A percentile compares a stretch with the other conserved stretches of the same genome.
Conservation (phyloP, 2,329 filamentous ascomycete genomes). For the Aspergillus tubingensis region DNA sequence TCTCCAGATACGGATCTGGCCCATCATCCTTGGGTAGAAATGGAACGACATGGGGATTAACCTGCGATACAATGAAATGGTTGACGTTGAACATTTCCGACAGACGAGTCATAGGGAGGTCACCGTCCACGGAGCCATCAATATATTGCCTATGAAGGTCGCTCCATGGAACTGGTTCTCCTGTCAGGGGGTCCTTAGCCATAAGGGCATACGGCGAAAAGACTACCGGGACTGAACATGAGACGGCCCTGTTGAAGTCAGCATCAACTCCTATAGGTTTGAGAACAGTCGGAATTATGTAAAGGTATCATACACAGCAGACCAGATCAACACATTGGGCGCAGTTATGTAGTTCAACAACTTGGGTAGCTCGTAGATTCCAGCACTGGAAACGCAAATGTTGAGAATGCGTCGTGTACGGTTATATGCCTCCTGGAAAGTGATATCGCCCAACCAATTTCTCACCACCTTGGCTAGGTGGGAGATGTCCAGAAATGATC, state of each 20-base stretch:
- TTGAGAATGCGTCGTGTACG: constrained; percentile 90
- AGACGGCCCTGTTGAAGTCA: constrained; percentile 64
- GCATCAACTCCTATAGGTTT: neutral
- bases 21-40: constrained; percentile 76
- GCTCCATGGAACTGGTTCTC: constrained; percentile 78
- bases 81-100: constrained; percentile 98
- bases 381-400: constrained; percentile 87
- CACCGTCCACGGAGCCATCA: constrained; percentile 92
- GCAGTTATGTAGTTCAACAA: constrained; percentile 91
- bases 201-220: constrained; percentile 78
- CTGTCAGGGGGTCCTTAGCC: constrained; percentile 81
- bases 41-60: constrained; percentile 90
- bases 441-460: constrained; percentile 79
- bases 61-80: constrained; percentile 95
- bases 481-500: constrained; percentile 80
- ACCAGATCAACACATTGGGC: constrained; percentile 94
- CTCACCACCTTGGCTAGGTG: constrained; percentile 82
- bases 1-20: constrained; percentile 29
- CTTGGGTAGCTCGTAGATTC: constrained; percentile 81
- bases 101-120: constrained; percentile 85
- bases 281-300: neutral
- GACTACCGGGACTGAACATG: constrained; percentile 85
- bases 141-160: constrained; percentile 84
- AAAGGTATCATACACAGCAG: constrained; percentile 67
- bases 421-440: constrained; percentile 94